Percentiles rank a stretch among this genome's conserved stretches.
Conservation (phyloP, 345 rosid species). For the Gossypium sturtianum region DNA sequence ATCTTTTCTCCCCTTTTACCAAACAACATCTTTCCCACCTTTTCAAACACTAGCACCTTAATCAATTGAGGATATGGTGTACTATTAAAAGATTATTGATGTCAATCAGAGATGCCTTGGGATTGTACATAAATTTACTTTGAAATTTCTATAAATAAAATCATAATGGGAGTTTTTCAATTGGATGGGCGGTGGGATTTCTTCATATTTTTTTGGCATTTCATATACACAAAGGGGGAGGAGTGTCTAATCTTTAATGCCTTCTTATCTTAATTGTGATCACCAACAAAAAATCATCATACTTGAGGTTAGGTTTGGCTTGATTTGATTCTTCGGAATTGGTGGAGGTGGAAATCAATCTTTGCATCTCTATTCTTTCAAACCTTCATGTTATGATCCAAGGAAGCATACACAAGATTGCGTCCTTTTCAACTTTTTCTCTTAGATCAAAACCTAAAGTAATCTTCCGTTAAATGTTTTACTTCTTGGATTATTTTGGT, state of each 20-base stretch:
- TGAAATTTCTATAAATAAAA: not conserved
- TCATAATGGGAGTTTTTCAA: not conserved
- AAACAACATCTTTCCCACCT: not conserved
- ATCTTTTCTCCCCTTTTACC: conserved; percentile 5
- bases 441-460: no score
- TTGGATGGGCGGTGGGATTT: conserved; percentile 2
- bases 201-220: not conserved
- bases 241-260: no score
- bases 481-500: no score
- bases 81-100: not conserved
- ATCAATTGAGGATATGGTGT: conserved; percentile 1
- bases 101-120: conserved; percentile 11
- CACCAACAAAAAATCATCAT: not conserved
- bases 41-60: conserved; percentile 3
- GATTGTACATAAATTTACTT: conserved; percentile 3
- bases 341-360: not conserved
- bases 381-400: not conserved
- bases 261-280: no score
- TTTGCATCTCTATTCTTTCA: not conserved
- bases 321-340: not conserved
- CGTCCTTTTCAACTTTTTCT: not conserved
- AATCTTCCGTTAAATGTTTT: no score
- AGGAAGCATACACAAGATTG: not conserved
- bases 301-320: not conserved
- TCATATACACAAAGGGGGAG: no score